Base-by-base conservation (phyloP, 2,329 filamentous ascomycete genomes). In the Setomelanomma holmii region DNA sequence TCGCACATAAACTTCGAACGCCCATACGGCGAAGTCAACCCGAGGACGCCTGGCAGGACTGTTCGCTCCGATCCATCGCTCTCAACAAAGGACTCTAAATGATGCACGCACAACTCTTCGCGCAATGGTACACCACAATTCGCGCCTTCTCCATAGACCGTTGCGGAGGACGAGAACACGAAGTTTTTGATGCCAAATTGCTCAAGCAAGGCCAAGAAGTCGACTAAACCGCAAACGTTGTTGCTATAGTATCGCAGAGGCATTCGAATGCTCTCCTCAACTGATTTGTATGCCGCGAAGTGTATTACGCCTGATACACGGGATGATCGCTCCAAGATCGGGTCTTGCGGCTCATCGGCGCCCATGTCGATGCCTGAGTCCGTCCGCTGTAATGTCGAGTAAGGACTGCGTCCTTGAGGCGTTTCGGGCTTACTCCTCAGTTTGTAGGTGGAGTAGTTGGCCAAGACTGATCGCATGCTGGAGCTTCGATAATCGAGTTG, bases 1-100 rank as follows among this genome's bases (percentile, higher is more conserved):
- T 88, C 86, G 53, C 84, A 85, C 73, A 89, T 86, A 78, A 84
- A 88, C 69, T 89, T 89, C 2, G 85, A 84, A 45, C 86, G 80
- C 16, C 85, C 86, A 63, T 89, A 89, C 1, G 86, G 86, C 61
- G 84, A 86, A 12, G 85, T 87, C 52, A 88, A 78, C 8, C 85
- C 84, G 14, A 79, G 76, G 24, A 78, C 81, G 11, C 83, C 83
- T 11, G 80, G 76, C 34, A 79, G 67, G 23, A 78, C 73, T 10
- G 69, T 69, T 23, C 73, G 75, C 44, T 79, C 73, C 2, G 72
- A 45, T 4, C 80, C 82, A 12, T 78, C 60, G 30, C 77, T 68
- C 40, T 80, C 75, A 35, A 73, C 63, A 49, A 78, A 79, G 3
- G 69, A 69, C 55, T 83, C 80, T 35, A 76, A 74, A 16, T 73